Evolutionary conservation across 805 yeast genomes (phyloP).

Genomic region (Yarrowia sp.): DNA sequence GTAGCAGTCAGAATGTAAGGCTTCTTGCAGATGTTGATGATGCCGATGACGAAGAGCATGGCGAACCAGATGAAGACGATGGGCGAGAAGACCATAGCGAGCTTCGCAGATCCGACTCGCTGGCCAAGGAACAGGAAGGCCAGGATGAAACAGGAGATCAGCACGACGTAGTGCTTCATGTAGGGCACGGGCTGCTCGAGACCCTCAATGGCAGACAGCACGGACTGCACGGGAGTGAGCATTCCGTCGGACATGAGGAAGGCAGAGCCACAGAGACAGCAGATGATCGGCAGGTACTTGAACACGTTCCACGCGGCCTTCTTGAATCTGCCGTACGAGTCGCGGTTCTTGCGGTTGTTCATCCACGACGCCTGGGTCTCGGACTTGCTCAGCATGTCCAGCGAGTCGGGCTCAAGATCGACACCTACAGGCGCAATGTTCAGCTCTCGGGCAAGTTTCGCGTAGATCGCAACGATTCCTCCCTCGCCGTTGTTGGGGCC

Average conservation of each 20-base stretch:
- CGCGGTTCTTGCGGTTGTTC: background rate
- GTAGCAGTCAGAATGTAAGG: conserved; percentile 49
- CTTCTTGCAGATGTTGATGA: conserved; percentile 43
- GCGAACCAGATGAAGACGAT: conserved; percentile 53
- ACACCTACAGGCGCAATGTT: conserved; percentile 31
- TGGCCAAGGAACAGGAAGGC: conserved; percentile 48
- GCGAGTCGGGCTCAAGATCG: conserved; percentile 13
- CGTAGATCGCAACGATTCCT: conserved; percentile 63
- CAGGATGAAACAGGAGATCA: conserved; percentile 51
- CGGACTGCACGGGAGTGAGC: conserved; percentile 63
- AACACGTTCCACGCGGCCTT: background rate
- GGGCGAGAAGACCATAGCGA: conserved; percentile 54
- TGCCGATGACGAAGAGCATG: conserved; percentile 47
- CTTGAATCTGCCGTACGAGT: background rate
- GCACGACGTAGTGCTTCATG: conserved; percentile 43
- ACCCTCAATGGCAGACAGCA: conserved; percentile 56
- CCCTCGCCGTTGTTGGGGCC: conserved; percentile 58
- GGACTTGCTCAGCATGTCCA: conserved; percentile 28
- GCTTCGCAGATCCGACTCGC: conserved; percentile 49
- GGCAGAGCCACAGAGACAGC: conserved; percentile 54
- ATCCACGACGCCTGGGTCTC: conserved; percentile 38
- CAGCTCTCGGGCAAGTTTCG: conserved; percentile 52
- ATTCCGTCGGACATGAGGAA: conserved; percentile 59
- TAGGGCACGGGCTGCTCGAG: conserved; percentile 52
- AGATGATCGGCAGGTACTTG: conserved; percentile 39